Evolutionary conservation across 768 basidiomycete genomes (phyloP), one percentile per base, ranked within the genome.

Genomic region (Russula griseocarnosa): DNA sequence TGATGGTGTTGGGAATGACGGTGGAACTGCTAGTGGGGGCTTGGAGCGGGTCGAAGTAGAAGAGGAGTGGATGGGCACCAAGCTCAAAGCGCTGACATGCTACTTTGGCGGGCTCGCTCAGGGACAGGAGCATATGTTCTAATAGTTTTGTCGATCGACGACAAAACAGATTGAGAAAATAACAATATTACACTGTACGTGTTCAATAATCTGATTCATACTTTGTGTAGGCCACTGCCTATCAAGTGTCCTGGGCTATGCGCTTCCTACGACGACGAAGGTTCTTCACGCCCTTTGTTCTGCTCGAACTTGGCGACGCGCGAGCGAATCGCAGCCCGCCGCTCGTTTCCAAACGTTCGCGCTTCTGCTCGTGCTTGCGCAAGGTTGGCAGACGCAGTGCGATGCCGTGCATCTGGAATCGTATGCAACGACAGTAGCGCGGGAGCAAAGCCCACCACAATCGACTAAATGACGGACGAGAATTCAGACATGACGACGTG

Each of bases 11-110:
- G 26, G 20, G 7, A 51, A 16, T 5, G 54, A 8, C 6, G 14
- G 14, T 22, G 22, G 24, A 13, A 24, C 14, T 50, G 26, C 5
- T 61, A 63, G 50, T 51, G 63, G 62, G 16, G 52, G 61, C 22
- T 57, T 55, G 44, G 92, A 94, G 74, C 79, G 74, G 74, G 81
- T 96, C 11, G 96, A 98, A 74, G 82, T 98, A 8, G 94, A 98
- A 72, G 96, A 98, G 74, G 92, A 92, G 73, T 98, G 94, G 94
- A 96, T 92, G 87, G 88, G 93, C 3, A 79, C 79, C 11, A 96
- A 96, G 77, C 75, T 98, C 50, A 98, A 98, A 72, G 96, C 95
- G 0, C 75, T 98, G 58, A 97, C 93, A 1, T 94, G 92, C 73
- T 96, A 97, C 73, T 97, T 88, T 74, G 96, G 96, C 8, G 92